These are phyloP conservation scores for Botryotinia globosa DNA, from an alignment of 2,329 filamentous ascomycete genomes.

Conservation along the genomic window DNA sequence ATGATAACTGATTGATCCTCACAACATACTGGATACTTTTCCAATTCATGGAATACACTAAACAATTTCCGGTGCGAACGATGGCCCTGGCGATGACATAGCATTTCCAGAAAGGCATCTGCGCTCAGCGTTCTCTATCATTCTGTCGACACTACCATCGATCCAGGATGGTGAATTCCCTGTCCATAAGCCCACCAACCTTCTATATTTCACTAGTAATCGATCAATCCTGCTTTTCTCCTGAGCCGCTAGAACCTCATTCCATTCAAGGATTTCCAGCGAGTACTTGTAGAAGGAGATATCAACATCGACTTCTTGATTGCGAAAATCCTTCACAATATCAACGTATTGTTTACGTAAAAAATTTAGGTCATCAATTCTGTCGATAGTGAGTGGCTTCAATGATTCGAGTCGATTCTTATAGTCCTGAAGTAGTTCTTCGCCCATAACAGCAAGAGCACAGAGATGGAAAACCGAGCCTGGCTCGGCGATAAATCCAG, in stretches of 20 bases:
- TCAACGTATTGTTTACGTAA: conserved; percentile 22
- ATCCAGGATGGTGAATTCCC: conserved; percentile 5
- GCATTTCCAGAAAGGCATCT: neutral
- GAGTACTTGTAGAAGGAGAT: conserved; percentile 28
- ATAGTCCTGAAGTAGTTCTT: conserved; percentile 24
- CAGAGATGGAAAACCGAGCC: conserved; percentile 26
- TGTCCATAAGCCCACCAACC: conserved; percentile 13
- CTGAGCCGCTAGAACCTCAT: conserved; percentile 17
- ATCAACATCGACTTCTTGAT: conserved; percentile 21
- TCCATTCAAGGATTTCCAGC: conserved; percentile 25
- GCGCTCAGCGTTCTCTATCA: conserved; percentile 8
- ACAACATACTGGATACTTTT: neutral
- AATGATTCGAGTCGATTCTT: conserved; percentile 11
- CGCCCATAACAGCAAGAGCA: conserved; percentile 26
- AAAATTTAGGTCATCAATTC: neutral
- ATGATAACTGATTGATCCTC: neutral
- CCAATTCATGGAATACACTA: neutral
- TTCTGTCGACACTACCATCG: conserved; percentile 2
- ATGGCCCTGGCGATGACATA: neutral
- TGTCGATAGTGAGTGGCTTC: neutral
- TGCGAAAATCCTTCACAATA: conserved; percentile 27
- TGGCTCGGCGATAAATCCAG: conserved; percentile 19
- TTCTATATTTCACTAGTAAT: conserved; percentile 14
- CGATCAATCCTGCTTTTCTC: conserved; percentile 10
- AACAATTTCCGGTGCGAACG: neutral